Evolutionary conservation across 2,329 filamentous ascomycete species (phyloP), one percentile per base, ranked within the genome.

Genomic region (Colletotrichum lindemuthianum): DNA sequence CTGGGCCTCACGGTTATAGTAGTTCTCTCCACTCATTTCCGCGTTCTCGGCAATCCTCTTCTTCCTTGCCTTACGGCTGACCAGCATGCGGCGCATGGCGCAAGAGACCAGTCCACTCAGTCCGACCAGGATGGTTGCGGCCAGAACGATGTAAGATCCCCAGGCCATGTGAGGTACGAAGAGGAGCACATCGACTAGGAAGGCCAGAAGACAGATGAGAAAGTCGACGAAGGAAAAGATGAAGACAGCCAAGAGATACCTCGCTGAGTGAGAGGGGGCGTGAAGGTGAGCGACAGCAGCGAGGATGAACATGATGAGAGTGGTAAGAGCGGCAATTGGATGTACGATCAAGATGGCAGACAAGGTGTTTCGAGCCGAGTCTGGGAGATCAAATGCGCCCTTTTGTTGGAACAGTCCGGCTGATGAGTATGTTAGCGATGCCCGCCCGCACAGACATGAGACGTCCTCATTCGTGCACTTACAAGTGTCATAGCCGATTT

Each of bases 21-120:
- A 97, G 73, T 94, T 96, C 72, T 96, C 89, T 34, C 95, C 95
- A 75, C 92, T 98, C 94, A 98, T 98, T 75, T 98, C 94, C 8
- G 94, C 92, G 74, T 98, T 97, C 76, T 96, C 92, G 2, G 89
- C 93, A 74, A 98, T 96, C 49, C 93, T 88, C 81, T 90, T 92
- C 84, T 96, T 94, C 67, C 94, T 87, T n/a, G 94, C 92, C 80
- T 97, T 97, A 71, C 95, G 88, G 76, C 92, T 92, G 66, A 97
- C 92, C 61, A 98, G 82, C 2, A 94, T 96, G 65, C 95, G 89
- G 68, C 96, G 91, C 93, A 98, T 98, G 24, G 93, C 93, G 75
- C 94, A 99, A 8, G 93, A 94, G 40, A 97, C 89, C 61, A 99
- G 86, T 45, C 90, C 91, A 74, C 92, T 92, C 32, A 92, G 82